phyloP scores from a whole-genome alignment of 495 filamentous ascomycete species.

The Xylaria castorea region DNA sequence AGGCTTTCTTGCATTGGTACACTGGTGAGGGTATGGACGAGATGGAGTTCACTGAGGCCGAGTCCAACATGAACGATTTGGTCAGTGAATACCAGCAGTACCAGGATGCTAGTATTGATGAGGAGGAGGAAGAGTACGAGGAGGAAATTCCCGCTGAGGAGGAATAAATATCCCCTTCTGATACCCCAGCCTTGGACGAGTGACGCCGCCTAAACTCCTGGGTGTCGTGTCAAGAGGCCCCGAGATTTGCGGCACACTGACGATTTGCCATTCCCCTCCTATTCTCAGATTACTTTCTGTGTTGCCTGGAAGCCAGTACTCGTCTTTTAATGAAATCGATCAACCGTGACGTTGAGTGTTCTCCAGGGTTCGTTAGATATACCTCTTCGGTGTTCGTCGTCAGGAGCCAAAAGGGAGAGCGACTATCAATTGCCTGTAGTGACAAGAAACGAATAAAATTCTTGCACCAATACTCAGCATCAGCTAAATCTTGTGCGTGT shows the following conservation, averaged over 20 bases:
- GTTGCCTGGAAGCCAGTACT: slow-evolving; percentile 38
- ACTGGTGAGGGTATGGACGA: slow-evolving; percentile 99
- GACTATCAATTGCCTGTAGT: slow-evolving; percentile 42
- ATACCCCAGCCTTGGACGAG: slow-evolving; percentile 36
- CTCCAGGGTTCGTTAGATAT: slow-evolving; percentile 41
- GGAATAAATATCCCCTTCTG: slow-evolving; percentile 35
- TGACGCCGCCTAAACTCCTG: neutral
- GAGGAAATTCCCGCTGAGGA: slow-evolving; percentile 56
- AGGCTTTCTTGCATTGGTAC: slow-evolving; percentile 99
- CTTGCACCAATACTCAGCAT: slow-evolving; percentile 18
- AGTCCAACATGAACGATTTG: slow-evolving; percentile 99
- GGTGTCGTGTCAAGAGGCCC: neutral
- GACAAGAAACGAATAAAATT: slow-evolving; percentile 39
- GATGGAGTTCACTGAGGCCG: slow-evolving; percentile 99
- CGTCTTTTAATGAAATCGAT: slow-evolving; percentile 39
- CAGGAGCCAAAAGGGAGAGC: slow-evolving; percentile 31
- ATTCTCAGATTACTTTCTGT: slow-evolving; percentile 40
- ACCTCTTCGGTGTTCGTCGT: slow-evolving; percentile 40
- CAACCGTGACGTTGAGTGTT: slow-evolving; percentile 33
- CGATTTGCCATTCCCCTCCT: slow-evolving; percentile 33
- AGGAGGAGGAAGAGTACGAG: slow-evolving; percentile 71
- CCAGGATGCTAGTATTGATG: slow-evolving; percentile 91
- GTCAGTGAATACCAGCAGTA: slow-evolving; percentile 99
- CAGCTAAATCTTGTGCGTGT: neutral
- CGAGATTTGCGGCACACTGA: slow-evolving; percentile 24